Evolutionary conservation across 2,329 filamentous ascomycete genomes (phyloP).

Genomic region (Colletotrichum chrysophilum): DNA sequence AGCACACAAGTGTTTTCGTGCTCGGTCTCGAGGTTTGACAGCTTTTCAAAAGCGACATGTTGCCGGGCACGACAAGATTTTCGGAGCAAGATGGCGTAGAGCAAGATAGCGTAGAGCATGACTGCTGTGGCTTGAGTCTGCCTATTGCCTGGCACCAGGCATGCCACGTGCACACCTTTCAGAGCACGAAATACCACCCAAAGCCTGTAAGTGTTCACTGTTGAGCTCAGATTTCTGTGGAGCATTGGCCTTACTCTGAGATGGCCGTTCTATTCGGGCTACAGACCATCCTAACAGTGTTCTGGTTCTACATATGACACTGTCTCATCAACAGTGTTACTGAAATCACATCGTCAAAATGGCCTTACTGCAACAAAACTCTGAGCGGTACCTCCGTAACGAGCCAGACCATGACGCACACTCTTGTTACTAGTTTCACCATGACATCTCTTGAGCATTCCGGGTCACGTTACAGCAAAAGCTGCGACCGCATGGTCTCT

Average conservation of each 20-base stretch:
- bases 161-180: background rate
- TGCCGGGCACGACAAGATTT: background rate
- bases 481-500: background rate
- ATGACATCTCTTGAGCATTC: background rate
- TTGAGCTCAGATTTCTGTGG: background rate
- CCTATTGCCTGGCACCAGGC: background rate
- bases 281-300: background rate
- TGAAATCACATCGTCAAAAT: background rate
- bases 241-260: background rate
- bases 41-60: background rate
- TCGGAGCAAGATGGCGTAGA: background rate
- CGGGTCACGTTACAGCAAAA: background rate
- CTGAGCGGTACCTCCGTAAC: fast-evolving
- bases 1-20: background rate
- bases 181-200: background rate
- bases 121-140: background rate
- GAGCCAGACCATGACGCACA: background rate
- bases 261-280: background rate
- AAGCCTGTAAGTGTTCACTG: background rate
- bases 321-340: background rate
- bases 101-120: background rate
- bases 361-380: background rate
- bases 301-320: background rate
- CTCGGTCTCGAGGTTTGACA: background rate
- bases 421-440: background rate